Percentiles rank a stretch among this genome's conserved stretches.
phyloP scores from a whole-genome alignment of 2,329 filamentous ascomycete genomes.

The Arachnopeziza araneosa region DNA sequence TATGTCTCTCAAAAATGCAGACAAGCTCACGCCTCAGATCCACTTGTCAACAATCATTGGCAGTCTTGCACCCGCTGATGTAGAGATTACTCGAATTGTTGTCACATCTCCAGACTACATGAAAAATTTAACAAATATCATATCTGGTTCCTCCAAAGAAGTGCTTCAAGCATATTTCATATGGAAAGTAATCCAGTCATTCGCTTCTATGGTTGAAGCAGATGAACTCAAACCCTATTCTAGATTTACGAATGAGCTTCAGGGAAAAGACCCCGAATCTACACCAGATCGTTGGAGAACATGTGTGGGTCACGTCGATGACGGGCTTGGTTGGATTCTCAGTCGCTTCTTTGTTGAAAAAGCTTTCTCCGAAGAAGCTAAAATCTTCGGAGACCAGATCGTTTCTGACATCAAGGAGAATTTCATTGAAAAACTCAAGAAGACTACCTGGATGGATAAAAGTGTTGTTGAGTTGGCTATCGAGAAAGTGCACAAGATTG shows the following conservation, averaged over 20 bases:
- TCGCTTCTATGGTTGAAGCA: slow-evolving; percentile 50
- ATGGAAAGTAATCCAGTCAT: slow-evolving; percentile 56
- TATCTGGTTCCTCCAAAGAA: slow-evolving; percentile 48
- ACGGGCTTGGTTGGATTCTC: slow-evolving; percentile 59
- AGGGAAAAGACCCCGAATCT: slow-evolving; percentile 56
- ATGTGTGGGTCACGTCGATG: slow-evolving; percentile 54
- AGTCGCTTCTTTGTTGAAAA: slow-evolving; percentile 67
- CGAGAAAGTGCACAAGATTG: slow-evolving; percentile 60
- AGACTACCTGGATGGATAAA: slow-evolving; percentile 59
- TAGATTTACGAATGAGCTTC: slow-evolving; percentile 54
- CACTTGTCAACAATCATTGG: slow-evolving; percentile 47
- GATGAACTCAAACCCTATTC: slow-evolving; percentile 53
- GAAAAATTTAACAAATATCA: slow-evolving; percentile 48
- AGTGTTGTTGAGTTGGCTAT: slow-evolving; percentile 54
- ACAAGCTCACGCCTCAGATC: slow-evolving; percentile 50
- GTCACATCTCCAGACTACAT: slow-evolving; percentile 56
- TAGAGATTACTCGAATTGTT: slow-evolving; percentile 49
- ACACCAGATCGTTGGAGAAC: slow-evolving; percentile 61
- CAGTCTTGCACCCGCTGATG: slow-evolving; percentile 45
- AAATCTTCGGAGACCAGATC: slow-evolving; percentile 61
- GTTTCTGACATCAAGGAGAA: slow-evolving; percentile 64
- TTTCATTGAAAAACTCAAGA: slow-evolving; percentile 55
- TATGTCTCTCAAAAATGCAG: slow-evolving; percentile 49
- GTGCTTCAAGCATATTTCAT: slow-evolving; percentile 56
- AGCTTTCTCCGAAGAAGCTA: slow-evolving; percentile 60